Conservation (phyloP, 1,139 yeast species). For the Waltiozyma sp. region DNA sequence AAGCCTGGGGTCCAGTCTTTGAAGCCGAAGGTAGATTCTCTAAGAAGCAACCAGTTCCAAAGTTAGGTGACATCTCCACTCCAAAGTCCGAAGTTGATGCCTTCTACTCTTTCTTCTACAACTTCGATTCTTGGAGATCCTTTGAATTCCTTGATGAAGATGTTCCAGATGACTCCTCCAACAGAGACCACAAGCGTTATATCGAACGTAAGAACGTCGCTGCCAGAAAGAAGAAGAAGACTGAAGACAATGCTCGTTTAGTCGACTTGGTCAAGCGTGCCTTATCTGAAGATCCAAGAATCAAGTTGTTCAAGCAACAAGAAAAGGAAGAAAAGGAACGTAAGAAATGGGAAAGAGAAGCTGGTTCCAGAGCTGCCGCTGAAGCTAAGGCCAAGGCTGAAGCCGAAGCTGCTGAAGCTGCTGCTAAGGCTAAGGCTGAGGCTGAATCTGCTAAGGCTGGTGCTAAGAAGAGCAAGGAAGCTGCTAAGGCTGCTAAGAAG, state of each 20-base stretch:
- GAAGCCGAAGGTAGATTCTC: constrained; percentile 88
- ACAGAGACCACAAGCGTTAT: constrained; percentile 98
- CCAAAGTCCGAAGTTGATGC: constrained; percentile 77
- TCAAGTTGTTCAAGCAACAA: constrained; percentile 82
- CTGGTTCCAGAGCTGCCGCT: constrained; percentile 94
- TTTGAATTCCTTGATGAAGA: constrained; percentile 98
- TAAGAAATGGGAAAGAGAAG: constrained; percentile 96
- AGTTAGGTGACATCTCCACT: constrained; percentile 57
- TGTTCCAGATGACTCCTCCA: constrained; percentile 97
- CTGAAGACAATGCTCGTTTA: constrained; percentile 90
- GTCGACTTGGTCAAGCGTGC: constrained; percentile 85
- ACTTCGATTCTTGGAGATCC: constrained; percentile 96
- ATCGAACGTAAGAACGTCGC: constrained; percentile 95
- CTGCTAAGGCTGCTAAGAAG: constrained; percentile 94
- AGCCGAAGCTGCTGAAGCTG: constrained; percentile 69
- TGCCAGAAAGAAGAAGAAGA: constrained; percentile 94
- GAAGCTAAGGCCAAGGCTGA: constrained; percentile 81
- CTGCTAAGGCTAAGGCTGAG: constrained; percentile 66
- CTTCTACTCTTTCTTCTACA: constrained; percentile 88
- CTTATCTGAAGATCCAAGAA: constrained; percentile 85
- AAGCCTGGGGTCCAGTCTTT: constrained; percentile 89
- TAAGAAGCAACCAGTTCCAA: constrained; percentile 79
- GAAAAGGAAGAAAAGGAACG: constrained; percentile 93
- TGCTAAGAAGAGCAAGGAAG: constrained; percentile 89
- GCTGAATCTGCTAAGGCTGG: constrained; percentile 50